These are phyloP conservation scores for Cladosporium sp. DNA, from an alignment of 2,329 filamentous ascomycete genomes.

Conservation along the genomic window DNA sequence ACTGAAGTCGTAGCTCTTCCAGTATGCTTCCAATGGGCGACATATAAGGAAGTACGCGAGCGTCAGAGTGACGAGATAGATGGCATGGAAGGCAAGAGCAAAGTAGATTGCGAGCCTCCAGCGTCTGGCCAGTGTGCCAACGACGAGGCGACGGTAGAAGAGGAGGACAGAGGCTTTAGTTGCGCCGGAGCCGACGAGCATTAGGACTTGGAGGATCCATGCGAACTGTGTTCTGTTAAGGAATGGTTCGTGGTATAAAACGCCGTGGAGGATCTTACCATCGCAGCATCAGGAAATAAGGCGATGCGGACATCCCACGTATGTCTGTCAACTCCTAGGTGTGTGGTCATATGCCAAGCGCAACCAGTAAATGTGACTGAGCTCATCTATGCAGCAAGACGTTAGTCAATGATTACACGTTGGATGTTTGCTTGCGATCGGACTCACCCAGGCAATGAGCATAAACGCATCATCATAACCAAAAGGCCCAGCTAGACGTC, in stretches of 20 bases:
- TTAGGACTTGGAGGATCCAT: slow-evolving; percentile 23
- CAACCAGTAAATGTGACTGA: slow-evolving; percentile 19
- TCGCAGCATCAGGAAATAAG: slow-evolving; percentile 16
- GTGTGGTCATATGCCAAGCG: slow-evolving; percentile 16
- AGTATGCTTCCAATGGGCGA: slow-evolving; percentile 21
- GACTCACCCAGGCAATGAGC: slow-evolving; percentile 19
- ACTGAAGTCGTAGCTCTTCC: slow-evolving; percentile 16
- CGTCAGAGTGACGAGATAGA: slow-evolving; percentile 19
- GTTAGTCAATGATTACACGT: background rate
- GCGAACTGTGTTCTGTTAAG: background rate
- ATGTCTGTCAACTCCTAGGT: slow-evolving; percentile 21
- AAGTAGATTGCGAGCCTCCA: slow-evolving; percentile 21
- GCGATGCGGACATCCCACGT: slow-evolving; percentile 21
- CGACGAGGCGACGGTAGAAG: slow-evolving; percentile 25
- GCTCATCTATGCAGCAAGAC: slow-evolving; percentile 12
- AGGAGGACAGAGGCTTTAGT: slow-evolving; percentile 26
- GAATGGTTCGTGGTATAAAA: background rate
- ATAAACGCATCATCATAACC: slow-evolving; percentile 23
- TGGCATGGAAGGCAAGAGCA: slow-evolving; percentile 19
- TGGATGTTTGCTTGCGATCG: background rate
- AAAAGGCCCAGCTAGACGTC: slow-evolving; percentile 20
- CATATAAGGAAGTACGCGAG: slow-evolving; percentile 21
- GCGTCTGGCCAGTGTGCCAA: slow-evolving; percentile 16
- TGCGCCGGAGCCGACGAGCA: slow-evolving; percentile 20
- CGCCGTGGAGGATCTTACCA: slow-evolving; percentile 13